Evolutionary conservation across 108 stramenopile species (phyloP), one percentile per base, ranked within the genome.

Genomic region (Stephanodiscus triporus): DNA sequence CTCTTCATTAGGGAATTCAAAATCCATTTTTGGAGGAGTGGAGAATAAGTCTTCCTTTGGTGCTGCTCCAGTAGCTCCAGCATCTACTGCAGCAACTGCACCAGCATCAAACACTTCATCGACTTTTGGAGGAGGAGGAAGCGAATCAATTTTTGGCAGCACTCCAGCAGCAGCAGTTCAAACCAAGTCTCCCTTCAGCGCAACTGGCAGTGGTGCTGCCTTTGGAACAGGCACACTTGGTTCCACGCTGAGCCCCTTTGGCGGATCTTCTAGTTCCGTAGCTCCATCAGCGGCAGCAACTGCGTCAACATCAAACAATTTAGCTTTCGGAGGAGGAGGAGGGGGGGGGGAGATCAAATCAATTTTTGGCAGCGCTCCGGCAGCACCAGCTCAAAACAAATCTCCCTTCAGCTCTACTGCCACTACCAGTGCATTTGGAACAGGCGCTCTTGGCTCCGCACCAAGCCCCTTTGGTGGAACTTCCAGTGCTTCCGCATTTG

Each of bases 111-210:
- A 29, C n/a, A 42, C 37, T 43, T 30, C 58, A 23, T 32, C 66
- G 53, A 38, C 64, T 66, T 57, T 29, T 27, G 55, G 37, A 11
- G 3, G 19, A 51, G 38, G 32, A 34, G 32, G 32, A 34, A 29
- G 30, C 74, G 8, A 55, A 32, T 66, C 81, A 45, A 76, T 80
- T 16, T 86, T 84, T 73, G 82, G 87, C 40, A 9, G 43, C 16
- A 45, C 43, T 45, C 3, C 77, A 13, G 49, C 65, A 42, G 72
- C 70, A 55, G 24, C 81, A 51, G 22, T 0, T 37, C n/a, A 19
- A 14, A 16, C 58, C 53, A 54, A 27, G 9, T 27, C 53, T 54
- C 27, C 58, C 1, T 34, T 29, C 32, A 34, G 27, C 32, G 37
- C 66, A 24, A 36, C 40, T 16, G 54, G 10, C 34, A 72, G 13